Base-by-base conservation (phyloP, 306 rosid genomes). In the Trifolium pratense region DNA sequence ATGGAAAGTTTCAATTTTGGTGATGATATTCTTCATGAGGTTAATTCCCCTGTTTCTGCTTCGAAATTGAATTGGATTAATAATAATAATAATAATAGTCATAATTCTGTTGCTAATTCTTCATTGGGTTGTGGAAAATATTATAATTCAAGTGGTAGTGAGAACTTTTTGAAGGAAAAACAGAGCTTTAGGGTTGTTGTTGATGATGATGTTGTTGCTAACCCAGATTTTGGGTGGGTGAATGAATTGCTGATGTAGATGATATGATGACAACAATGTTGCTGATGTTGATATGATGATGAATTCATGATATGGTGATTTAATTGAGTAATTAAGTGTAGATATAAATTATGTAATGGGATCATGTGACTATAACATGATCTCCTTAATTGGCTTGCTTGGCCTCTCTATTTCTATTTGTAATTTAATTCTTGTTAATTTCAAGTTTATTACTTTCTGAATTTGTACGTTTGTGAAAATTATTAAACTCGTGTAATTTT, bases 151-250 rank as follows among this genome's bases (percentile, higher is more conserved):
- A 29, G 29, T 63, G 45, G 74, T 0, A 20, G 58, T 17, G n/a
- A 31, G 23, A 62, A 14, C 6, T 6, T 39, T 10, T 46, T 56
- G 61, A 62, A 29, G 36, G 70, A 75, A 29, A 68, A 77, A 23
- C 21, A 59, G 11, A 31, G 42, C 20, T 39, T 53, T 42, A 49
- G 76, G 21, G 66, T 49, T 31, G 82, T 32, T 48, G 82, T 32
- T 49, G 75, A 36, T 21, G 85, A 74, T 14, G 87, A 74, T 11
- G 70, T 37, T 18, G 79, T 6, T 26, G 45, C 17, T 7, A 80
- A 61, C 63, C 98, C 92, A 0, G 98, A 94, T 88, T 83, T 94
- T 7, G 96, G 92, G 17, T 94, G 98, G 98, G 91, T 94, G 18
- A 86, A 94, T 71, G 98, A 94, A 10, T 86, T 94, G 61, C 79